These are phyloP conservation scores for Xylariaceae sp. DNA, from an alignment of 2,329 filamentous ascomycete genomes.

Conservation along the genomic window DNA sequence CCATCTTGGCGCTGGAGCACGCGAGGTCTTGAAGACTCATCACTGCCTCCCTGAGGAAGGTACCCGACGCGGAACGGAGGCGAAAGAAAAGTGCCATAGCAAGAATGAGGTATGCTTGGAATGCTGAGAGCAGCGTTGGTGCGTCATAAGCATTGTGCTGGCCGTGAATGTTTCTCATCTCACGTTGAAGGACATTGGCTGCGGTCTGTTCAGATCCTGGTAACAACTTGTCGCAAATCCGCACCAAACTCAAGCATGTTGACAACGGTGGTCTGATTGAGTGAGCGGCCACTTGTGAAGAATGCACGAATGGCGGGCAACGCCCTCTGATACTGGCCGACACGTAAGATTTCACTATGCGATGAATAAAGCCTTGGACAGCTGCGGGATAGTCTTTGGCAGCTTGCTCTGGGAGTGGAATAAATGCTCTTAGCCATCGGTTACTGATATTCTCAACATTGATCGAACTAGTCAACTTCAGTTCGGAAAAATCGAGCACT, in stretches of 20 bases:
- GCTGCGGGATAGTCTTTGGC: slow-evolving; percentile 38
- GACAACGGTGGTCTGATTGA: slow-evolving; percentile 32
- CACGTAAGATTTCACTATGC: slow-evolving; percentile 43
- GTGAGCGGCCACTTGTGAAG: slow-evolving; percentile 29
- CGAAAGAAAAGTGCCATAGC: slow-evolving; percentile 45
- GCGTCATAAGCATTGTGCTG: slow-evolving; percentile 25
- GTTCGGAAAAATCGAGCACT: slow-evolving; percentile 31
- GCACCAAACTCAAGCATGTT: slow-evolving; percentile 39
- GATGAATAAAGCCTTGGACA: slow-evolving; percentile 37
- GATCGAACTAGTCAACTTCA: slow-evolving; percentile 42
- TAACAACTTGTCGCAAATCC: slow-evolving; percentile 35
- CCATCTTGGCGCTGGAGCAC: slow-evolving; percentile 34
- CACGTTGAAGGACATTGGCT: slow-evolving; percentile 34
- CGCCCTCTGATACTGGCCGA: slow-evolving; percentile 34
- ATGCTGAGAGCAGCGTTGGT: slow-evolving; percentile 37
- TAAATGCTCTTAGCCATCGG: slow-evolving; percentile 46
- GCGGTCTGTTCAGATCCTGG: slow-evolving; percentile 32
- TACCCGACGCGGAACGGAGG: slow-evolving; percentile 16
- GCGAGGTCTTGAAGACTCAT: slow-evolving; percentile 50
- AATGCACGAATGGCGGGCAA: slow-evolving; percentile 43
- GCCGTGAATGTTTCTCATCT: slow-evolving; percentile 40
- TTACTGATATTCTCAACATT: slow-evolving; percentile 44
- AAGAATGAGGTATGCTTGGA: slow-evolving; percentile 54
- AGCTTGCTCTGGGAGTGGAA: slow-evolving; percentile 41
- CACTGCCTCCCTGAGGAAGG: slow-evolving; percentile 40